phyloP scores from a whole-genome alignment of 2,329 filamentous ascomycete genomes.

The Xylariaceae sp. region DNA sequence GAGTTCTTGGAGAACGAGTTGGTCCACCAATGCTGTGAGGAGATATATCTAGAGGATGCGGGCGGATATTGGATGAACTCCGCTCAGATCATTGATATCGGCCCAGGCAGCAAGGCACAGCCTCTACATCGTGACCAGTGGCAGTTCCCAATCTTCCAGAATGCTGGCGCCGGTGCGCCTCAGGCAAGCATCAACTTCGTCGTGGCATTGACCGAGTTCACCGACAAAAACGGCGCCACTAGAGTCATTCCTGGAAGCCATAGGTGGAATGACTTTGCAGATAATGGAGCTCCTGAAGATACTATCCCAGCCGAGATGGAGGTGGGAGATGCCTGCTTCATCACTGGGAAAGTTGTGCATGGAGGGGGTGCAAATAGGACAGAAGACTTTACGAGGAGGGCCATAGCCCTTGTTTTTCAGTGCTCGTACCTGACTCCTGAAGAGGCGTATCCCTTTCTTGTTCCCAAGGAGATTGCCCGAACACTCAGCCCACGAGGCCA shows the following conservation, averaged over 20 bases:
- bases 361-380: constrained; percentile 42
- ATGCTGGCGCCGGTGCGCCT: constrained; percentile 33
- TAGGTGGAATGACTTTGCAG: constrained; percentile 34
- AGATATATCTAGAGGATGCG: constrained; percentile 34
- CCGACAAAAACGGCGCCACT: constrained; percentile 39
- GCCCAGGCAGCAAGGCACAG: constrained; percentile 34
- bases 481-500: constrained; percentile 32
- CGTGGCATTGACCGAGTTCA: constrained; percentile 38
- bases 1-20: constrained; percentile 39
- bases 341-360: constrained; percentile 43
- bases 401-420: constrained; percentile 35
- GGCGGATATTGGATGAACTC: constrained; percentile 39
- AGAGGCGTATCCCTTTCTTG: constrained; percentile 37
- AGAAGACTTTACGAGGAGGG: constrained; percentile 27
- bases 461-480: constrained; percentile 29
- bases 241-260: constrained; percentile 41
- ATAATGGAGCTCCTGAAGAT: constrained; percentile 29
- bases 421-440: constrained; percentile 38
- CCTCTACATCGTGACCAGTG: constrained; percentile 40
- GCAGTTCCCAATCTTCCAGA: constrained; percentile 37
- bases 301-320: constrained; percentile 38
- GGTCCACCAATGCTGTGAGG: constrained; percentile 36
- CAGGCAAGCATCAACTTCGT: constrained; percentile 39
- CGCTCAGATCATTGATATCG: constrained; percentile 35
- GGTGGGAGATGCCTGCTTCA: constrained; percentile 39